Base-by-base conservation (phyloP, 2,329 filamentous ascomycete genomes). In the Chaetomium olivaceum region DNA sequence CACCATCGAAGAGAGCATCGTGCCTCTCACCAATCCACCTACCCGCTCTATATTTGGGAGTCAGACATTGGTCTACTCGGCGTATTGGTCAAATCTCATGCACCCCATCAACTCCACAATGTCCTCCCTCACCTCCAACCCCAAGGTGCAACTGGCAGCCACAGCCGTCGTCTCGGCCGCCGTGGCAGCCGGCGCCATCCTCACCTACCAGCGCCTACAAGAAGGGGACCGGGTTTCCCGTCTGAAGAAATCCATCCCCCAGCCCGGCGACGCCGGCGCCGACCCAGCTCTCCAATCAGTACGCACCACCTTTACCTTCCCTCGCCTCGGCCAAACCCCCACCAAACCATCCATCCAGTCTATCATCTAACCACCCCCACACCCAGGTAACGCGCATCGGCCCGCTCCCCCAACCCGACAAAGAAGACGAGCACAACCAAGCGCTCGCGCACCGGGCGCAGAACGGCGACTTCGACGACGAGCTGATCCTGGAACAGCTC, bases 401-500 rank as follows among this genome's bases (percentile, higher is more conserved):
- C 60, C 85, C 81, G 39, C 74, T 77, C 25, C 75, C 76, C 27
- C 74, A 77, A 16, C 73, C 79, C 50, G 86, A 87, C 72, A 85
- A 85, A 69, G 87, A 90, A 74, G 87, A 90, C 74, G 78, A 82
- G 25, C 82, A 86, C 31, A 87, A 87, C 72, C 80, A 84, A 64
- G 80, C 80, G 3, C 80, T 90, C 16, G 87, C 87, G 1, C 80
- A 80, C 39, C 82, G 87, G 21, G 87, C 87, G 0, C 86, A 87
- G 68, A 81, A 80, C 12, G 87, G 87, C 60, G 85, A 89, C 74
- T 89, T 87, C 71, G 86, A 89, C 72, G 85, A 89, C 72, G 93
- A 95, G 73, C 85, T 99, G 52, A 94, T 98, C 64, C 85, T 96
- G 56, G 95, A 99, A 79, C 95, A 99, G 77, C 85, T 99, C 14